Evolutionary conservation across 176 grass and related monocot species (phyloP), one percentile per base, ranked within the genome.

Genomic region (Alopecurus myosuroides): DNA sequence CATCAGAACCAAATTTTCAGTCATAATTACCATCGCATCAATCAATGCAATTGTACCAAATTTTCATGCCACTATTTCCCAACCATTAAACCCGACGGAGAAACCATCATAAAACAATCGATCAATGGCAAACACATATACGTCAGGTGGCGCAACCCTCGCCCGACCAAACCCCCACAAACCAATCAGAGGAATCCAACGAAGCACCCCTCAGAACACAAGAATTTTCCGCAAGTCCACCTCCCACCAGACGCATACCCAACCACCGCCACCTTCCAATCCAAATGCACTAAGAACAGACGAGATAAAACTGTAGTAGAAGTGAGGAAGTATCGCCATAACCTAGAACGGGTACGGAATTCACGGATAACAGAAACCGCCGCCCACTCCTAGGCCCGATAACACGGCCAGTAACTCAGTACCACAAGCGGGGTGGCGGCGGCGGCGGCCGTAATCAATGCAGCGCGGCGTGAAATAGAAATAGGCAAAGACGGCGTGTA

Each of bases 251-350:
- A 51, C 44, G 35, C 61, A 70, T 26, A 65, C 81, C 84, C 84
- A 87, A 90, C 88, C 75, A 87, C 88, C 85, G 75, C 67, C 88
- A 87, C 84, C 88, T 87, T 90, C 85, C 88, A 84, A 90, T 87
- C 88, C 82, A 87, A 85, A 61, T 67, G 36, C 80, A 13, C 70
- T 9, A 10, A 66, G 39, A 58, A 56, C 19, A 30, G 77, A 31
- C 39, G 4, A 34, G 9, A 75, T 75, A 12, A 9, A 49, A 15
- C 13, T 78, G 15, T 4, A 8, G 34, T 14, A 9, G 71, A 51
- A 50, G 75, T 9, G 39, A 51, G 45, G 39, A 84, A 49, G 55
- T 31, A 35, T 58, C 74, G 35, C 26, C 79, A 4, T 52, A 2
- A 14, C 44, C 49, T 17, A 46, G 35, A 42, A 22, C 19, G 26